A percentile compares a stretch with the other conserved stretches of the same genome.
Evolutionary conservation across 1,284 basidiomycete genomes (phyloP).

Genomic region (Hemileia vastatrix): DNA sequence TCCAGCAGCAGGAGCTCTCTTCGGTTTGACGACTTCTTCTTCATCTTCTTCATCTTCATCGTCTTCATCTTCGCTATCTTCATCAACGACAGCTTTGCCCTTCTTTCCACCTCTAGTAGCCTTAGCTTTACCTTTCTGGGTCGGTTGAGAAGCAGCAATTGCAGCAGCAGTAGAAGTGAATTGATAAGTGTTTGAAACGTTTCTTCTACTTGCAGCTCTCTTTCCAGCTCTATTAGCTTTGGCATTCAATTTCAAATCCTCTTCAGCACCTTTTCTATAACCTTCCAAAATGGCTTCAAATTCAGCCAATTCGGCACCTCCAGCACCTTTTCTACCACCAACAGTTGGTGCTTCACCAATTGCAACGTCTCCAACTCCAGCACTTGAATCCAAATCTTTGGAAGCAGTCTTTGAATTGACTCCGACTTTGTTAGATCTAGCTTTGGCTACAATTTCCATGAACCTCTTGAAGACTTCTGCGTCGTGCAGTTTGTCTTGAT

Average conservation of each 20-base stretch:
- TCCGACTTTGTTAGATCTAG: too few species aligned
- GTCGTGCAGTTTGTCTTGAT: conserved; percentile 92
- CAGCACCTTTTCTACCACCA: not conserved
- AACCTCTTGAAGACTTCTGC: conserved; percentile 71
- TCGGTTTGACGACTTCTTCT: not conserved
- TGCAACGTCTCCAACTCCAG: not conserved
- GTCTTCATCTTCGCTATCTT: too few species aligned
- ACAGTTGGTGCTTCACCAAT: too few species aligned
- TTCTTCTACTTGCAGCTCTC: not conserved
- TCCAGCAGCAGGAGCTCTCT: not conserved
- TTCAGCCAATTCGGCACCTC: not conserved
- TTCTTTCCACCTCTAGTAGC: not conserved
- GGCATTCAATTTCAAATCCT: not conserved
- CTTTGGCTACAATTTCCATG: conserved; percentile 73
- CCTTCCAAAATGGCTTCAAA: not conserved
- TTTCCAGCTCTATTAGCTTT: not conserved
- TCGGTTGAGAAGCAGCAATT: not conserved
- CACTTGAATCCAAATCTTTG: not conserved
- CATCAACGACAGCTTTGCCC: not conserved
- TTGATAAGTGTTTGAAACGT: too few species aligned
- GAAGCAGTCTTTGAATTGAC: not conserved
- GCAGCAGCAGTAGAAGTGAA: too few species aligned
- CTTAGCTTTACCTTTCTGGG: not conserved
- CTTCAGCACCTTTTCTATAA: not conserved
- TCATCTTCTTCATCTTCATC: not conserved